Conservation (phyloP, 352 stramenopile genomes). For the Pythium sp. region DNA sequence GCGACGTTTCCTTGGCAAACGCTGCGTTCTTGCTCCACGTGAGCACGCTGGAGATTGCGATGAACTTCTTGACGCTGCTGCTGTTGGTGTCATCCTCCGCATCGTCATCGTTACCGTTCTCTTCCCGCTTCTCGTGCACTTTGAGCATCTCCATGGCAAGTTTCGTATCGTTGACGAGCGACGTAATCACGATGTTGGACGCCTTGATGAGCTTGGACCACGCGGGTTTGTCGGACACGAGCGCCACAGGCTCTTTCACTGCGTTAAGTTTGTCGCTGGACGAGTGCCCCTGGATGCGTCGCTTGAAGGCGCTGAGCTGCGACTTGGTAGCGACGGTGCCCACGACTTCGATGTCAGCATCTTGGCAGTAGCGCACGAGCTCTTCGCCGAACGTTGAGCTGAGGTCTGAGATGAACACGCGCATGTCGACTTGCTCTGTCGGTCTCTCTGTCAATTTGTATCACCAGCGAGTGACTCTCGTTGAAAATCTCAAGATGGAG, state of each 20-base stretch:
- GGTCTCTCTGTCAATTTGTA: neutral
- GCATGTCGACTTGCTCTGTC: conserved; percentile 28
- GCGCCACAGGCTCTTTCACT: conserved; percentile 50
- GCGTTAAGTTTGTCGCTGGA: conserved; percentile 47
- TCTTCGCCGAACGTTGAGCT: conserved; percentile 54
- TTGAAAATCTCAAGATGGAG: neutral
- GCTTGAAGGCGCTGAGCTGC: conserved; percentile 43
- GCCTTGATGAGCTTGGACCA: conserved; percentile 55
- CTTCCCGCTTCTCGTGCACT: conserved; percentile 47
- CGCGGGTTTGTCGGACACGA: conserved; percentile 39
- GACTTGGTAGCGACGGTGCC: conserved; percentile 47
- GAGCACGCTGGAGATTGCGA: conserved; percentile 72
- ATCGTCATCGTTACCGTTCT: conserved; percentile 24
- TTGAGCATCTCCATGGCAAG: conserved; percentile 61
- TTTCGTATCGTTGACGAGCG: conserved; percentile 52
- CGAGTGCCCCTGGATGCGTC: conserved; percentile 52
- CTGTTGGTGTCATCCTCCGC: conserved; percentile 18
- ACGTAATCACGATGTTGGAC: conserved; percentile 53
- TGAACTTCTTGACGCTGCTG: conserved; percentile 55
- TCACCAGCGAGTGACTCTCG: neutral
- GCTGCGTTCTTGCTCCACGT: conserved; percentile 74
- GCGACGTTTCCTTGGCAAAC: conserved; percentile 39
- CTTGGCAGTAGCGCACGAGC: conserved; percentile 51
- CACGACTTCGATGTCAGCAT: conserved; percentile 65
- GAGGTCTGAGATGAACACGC: conserved; percentile 75